Base-by-base conservation (phyloP, 106 monocot genomes). In the Acorus calamus region DNA sequence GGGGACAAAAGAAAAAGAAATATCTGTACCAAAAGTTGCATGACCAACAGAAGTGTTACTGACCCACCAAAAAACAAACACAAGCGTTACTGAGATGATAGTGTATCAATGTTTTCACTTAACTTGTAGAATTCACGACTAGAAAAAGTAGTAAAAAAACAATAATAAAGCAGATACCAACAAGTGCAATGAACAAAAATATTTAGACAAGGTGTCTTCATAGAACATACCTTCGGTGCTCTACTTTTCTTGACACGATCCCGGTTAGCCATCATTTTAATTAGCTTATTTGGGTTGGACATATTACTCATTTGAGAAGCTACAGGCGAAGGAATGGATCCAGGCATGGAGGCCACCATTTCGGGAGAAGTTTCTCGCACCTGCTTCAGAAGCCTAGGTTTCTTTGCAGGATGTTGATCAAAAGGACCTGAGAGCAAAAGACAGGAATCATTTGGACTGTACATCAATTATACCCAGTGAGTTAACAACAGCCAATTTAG, bases 281-380 rank as follows among this genome's bases (percentile, higher is more conserved):
- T 87, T 7, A 91, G 65, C 70, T 84, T 92, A 59, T 81, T 86
- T 69, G 92, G 71, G 65, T 83, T 88, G 8, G 92, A 69, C 94
- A 94, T 94, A 66, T 83, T 88, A 76, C 86, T 93, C 78, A 81
- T 88, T 59, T 99, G 98, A 55, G 92, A 99, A 78, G 98, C 88
- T 65, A 75, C 92, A 5, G 92, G 85, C 71, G 92, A 99, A 69
- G 72, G 58, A 67, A 85, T 67, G 9, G 85, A 77, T 4, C 83
- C 86, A 68, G 47, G 57, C 11, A 65, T 59, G 62, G 80, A 74
- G 10, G 66, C 57, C 56, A 76, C 47, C 47, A 59, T 73, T 57
- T 93, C 88, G 49, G 72, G 71, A 8, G 76, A 76, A 68, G 62
- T 71, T 9, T 92, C 92, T 53, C 77, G 49, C 41, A 66, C 44